phyloP scores from a whole-genome alignment of 2,329 filamentous ascomycete species.

The Beauveria bassiana region DNA sequence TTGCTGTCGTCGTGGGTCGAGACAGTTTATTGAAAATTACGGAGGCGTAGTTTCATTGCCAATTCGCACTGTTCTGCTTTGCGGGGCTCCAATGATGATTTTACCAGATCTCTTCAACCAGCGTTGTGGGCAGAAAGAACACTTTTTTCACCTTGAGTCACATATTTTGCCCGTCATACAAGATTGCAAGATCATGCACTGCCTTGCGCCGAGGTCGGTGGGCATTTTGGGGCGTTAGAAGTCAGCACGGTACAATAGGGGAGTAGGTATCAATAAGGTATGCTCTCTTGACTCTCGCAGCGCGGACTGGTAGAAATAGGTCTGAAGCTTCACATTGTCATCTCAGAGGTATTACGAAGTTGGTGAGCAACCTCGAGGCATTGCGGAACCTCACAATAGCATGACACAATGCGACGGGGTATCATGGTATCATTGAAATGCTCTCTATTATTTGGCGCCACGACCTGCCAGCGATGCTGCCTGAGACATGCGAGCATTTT shows the following conservation, averaged over 20 bases:
- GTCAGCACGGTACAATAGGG: too few relatives aligned
- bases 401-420: not conserved
- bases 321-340: not conserved
- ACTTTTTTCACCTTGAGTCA: too few relatives aligned
- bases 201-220: too few relatives aligned
- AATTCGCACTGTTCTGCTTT: not conserved
- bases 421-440: not conserved
- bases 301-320: not conserved
- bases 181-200: too few relatives aligned
- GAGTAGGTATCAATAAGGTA: too few relatives aligned
- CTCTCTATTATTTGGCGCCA: constrained; percentile 39
- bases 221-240: too few relatives aligned
- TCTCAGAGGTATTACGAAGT: not conserved
- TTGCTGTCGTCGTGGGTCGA: not conserved
- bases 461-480: constrained; percentile 46
- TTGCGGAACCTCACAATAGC: not conserved
- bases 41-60: not conserved
- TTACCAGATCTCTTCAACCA: too few relatives aligned
- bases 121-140: not conserved
- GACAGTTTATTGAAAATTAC: not conserved
- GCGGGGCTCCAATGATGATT: not conserved
- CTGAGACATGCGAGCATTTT: constrained; percentile 49
- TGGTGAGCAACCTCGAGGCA: not conserved
- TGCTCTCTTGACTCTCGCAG: too few relatives aligned
- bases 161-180: too few relatives aligned